These are phyloP conservation scores for Rhodofomes roseus DNA, from an alignment of 1,284 basidiomycete genomes.

Conservation along the genomic window DNA sequence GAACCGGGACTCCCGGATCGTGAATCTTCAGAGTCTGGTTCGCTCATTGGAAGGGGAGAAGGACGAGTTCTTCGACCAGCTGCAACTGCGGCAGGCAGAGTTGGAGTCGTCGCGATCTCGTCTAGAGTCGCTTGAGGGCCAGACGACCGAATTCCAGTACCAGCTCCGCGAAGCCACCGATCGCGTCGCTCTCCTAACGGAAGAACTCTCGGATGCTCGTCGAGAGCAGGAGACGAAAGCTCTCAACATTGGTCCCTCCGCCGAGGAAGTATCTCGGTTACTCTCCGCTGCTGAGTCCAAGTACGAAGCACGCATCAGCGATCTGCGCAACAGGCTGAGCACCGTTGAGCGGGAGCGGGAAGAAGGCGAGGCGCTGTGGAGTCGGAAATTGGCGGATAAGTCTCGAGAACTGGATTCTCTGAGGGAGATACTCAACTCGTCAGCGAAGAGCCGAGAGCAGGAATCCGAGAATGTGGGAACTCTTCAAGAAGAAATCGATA, in stretches of 20 bases:
- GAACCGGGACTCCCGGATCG: slow-evolving; percentile 59
- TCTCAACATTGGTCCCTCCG: slow-evolving; percentile 45
- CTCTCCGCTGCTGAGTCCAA: slow-evolving; percentile 75
- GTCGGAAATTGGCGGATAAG: slow-evolving; percentile 72
- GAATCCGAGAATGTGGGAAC: slow-evolving; percentile 53
- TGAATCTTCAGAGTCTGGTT: slow-evolving; percentile 67
- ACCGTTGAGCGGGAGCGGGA: slow-evolving; percentile 69
- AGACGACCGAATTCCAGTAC: slow-evolving; percentile 80
- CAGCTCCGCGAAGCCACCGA: slow-evolving; percentile 80
- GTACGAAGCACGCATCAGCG: slow-evolving; percentile 71
- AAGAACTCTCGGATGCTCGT: slow-evolving; percentile 66
- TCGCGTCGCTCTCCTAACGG: slow-evolving; percentile 63
- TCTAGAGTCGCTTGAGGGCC: slow-evolving; percentile 69
- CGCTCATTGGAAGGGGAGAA: slow-evolving; percentile 70
- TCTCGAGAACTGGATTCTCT: slow-evolving; percentile 75
- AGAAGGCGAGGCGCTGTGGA: slow-evolving; percentile 84
- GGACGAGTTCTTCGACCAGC: slow-evolving; percentile 74
- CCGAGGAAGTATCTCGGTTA: slow-evolving; percentile 72
- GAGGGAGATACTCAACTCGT: slow-evolving; percentile 53
- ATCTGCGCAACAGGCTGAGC: slow-evolving; percentile 56
- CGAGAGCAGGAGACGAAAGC: slow-evolving; percentile 50
- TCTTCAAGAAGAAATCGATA: slow-evolving; percentile 53
- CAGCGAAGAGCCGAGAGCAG: slow-evolving; percentile 52
- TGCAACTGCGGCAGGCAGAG: slow-evolving; percentile 85
- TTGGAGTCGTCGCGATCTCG: slow-evolving; percentile 77